Percentiles rank a stretch among this genome's conserved stretches.
These are phyloP conservation scores for Candida nonsorbophila DNA, from an alignment of 805 yeast genomes.

Conservation along the genomic window DNA sequence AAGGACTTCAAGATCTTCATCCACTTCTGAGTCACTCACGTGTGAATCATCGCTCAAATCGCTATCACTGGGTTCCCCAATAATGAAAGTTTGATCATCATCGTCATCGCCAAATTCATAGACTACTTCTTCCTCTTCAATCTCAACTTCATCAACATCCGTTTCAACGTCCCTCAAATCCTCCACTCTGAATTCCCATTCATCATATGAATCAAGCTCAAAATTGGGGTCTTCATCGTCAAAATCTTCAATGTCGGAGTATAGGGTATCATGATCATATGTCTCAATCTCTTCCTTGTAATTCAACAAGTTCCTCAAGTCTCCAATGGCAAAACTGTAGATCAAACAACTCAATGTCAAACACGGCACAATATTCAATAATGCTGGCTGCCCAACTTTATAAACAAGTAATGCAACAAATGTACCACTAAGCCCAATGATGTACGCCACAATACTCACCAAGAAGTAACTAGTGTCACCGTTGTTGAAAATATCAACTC, in stretches of 20 bases:
- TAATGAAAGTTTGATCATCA: constrained; percentile 14
- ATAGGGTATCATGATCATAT: constrained; percentile 2
- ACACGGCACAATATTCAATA: constrained; percentile 58
- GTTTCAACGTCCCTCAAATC: constrained; percentile 9
- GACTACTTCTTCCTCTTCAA: constrained; percentile 6
- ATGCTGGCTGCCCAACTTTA: constrained; percentile 59
- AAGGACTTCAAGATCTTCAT: constrained; percentile 4
- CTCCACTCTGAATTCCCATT: constrained; percentile 15
- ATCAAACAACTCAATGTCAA: constrained; percentile 23
- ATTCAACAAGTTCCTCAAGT: constrained; percentile 34
- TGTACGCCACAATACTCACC: constrained; percentile 43
- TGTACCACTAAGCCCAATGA: constrained; percentile 41
- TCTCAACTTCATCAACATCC: constrained; percentile 16
- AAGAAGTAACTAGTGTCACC: constrained; percentile 44
- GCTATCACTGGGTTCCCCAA: constrained; percentile 5
- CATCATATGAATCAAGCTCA: constrained; percentile 10
- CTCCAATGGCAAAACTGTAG: constrained; percentile 36
- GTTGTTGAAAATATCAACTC: constrained; percentile 45
- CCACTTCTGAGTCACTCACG: constrained; percentile 1
- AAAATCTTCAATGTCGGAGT: constrained; percentile 3
- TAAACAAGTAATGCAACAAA: constrained; percentile 31
- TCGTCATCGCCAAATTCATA: constrained; percentile 10
- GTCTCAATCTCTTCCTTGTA: constrained; percentile 24
- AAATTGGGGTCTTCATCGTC: constrained; percentile 13
- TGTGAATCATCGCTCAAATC: constrained; percentile 7